Evolutionary conservation across 306 rosid genomes (phyloP).

Genomic region (Prunus armeniaca): DNA sequence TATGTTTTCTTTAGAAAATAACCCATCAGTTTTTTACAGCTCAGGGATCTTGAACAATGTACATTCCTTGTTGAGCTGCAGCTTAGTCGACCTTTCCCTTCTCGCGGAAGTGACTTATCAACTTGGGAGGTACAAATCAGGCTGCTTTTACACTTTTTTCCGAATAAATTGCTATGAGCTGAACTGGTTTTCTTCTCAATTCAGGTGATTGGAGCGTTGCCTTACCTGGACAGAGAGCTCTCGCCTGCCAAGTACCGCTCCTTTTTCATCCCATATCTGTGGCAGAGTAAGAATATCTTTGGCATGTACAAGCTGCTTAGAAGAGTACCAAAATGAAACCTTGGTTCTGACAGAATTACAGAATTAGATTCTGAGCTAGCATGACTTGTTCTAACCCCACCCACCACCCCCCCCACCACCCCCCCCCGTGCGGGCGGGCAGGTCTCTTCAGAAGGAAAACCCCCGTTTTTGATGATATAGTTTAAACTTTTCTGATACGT

Average conservation of each 20-base stretch:
- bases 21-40: slow-evolving; percentile 44
- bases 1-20: neutral
- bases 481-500: neutral
- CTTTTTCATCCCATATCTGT: slow-evolving; percentile 82
- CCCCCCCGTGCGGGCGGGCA: too few relatives aligned
- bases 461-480: neutral
- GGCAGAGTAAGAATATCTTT: slow-evolving; percentile 85
- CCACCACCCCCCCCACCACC: neutral
- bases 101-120: slow-evolving; percentile 77
- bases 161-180: neutral
- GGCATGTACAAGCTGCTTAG: slow-evolving; percentile 84
- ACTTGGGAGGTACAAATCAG: slow-evolving; percentile 73
- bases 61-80: slow-evolving; percentile 92
- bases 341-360: neutral
- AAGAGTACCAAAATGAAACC: slow-evolving; percentile 45
- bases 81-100: slow-evolving; percentile 76
- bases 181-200: neutral
- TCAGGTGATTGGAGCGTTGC: slow-evolving; percentile 78
- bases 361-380: neutral
- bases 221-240: slow-evolving; percentile 86
- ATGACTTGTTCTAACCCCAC: neutral
- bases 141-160: neutral
- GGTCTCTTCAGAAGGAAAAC: neutral
- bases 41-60: slow-evolving; percentile 62
- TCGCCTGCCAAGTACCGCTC: slow-evolving; percentile 85